Base-by-base conservation (phyloP, 2,329 filamentous ascomycete species). In the Aureobasidium sp. region DNA sequence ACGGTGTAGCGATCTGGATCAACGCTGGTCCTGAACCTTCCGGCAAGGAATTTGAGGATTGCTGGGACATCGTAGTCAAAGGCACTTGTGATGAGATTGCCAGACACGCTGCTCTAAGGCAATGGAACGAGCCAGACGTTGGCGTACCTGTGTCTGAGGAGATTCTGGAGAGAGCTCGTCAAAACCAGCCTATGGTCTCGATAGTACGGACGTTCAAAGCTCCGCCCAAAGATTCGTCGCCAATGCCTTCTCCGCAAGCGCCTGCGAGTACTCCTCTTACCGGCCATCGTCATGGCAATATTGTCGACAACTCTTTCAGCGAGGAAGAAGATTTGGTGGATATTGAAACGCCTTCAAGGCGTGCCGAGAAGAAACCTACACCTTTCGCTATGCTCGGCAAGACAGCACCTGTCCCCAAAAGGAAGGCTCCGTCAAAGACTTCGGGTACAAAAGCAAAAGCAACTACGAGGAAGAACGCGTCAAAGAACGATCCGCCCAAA, bases 21-120 rank as follows among this genome's bases (percentile, higher is more conserved):
- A 97, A 97, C 75, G 85, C 91, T 60, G 92, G 96, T 64, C 81
- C 89, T 0, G 89, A 91, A 67, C 94, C 94, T 0, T 83, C 87
- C 47, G 88, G 89, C 24, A 87, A 85, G 66, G 92, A 97, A 63
- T 87, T 97, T 66, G 92, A 93, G 71, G 88, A 95, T 66, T 92
- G 90, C 70, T 99, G 92, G 88, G 94, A 99, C 74, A 77, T 97
- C 64, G 85, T 97, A 20, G 88, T 99, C 39, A 86, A 86, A 66
- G 92, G 91, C 24, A 88, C 89, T 69, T 94, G 90, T 71, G 94
- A 99, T 72, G 87, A 92, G 66, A 88, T 99, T 43, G 94, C 94
- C 24, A 82, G 82, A 53, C 79, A 91, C 43, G 88, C 86, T 17
- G 84, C 84, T 26, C 75, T 87, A 74, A 79, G 79, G 59, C 77